Base-by-base conservation (phyloP, 1,139 yeast genomes). In the Diutina scorzettiae region DNA sequence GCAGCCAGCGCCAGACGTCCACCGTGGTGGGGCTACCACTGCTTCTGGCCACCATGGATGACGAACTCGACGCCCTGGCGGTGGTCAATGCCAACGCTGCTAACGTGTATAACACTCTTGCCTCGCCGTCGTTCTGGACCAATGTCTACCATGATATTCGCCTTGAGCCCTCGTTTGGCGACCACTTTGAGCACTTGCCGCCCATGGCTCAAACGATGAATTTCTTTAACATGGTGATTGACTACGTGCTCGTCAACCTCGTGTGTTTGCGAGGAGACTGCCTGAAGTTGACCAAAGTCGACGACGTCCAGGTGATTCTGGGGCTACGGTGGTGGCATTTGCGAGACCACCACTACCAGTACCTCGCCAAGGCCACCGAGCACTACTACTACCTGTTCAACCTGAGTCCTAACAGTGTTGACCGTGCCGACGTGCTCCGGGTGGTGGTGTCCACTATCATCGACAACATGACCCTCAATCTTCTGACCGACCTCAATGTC, bases 161-260 rank as follows among this genome's bases (percentile, higher is more conserved):
- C 20, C 28, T 30, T 24, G 46, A 48, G 52, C 41, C 20, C 36
- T 11, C 19, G 11, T 20, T 14, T 20, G 9, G 5, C 14, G 39
- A 34, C 20, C 23, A 34, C 18, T 34, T 23, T 16, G 27, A 51
- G 56, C 45, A 53, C 37, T 49, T 66, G 40, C 71, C 71, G 1
- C 50, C 56, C n/a, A 48, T 60, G 30, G 46, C 47, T 25, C 56
- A 55, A 36, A 47, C 58, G 32, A 51, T 52, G 37, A 44, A 48
- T 7, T 58, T 62, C 41, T 59, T 60, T 43, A 44, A 50, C 34
- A 65, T 61, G 33, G 43, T 60, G n/a, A 37, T 62, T 34, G 69
- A 63, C 40, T 58, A 58, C 19, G 43, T 50, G 59, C 27, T 51
- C 64, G 36, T 51, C 53, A 41, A 55, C 4, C 6, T 34, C 12